These are phyloP conservation scores for Podospora pseudoanserina DNA, from an alignment of 495 filamentous ascomycete genomes.

Conservation along the genomic window DNA sequence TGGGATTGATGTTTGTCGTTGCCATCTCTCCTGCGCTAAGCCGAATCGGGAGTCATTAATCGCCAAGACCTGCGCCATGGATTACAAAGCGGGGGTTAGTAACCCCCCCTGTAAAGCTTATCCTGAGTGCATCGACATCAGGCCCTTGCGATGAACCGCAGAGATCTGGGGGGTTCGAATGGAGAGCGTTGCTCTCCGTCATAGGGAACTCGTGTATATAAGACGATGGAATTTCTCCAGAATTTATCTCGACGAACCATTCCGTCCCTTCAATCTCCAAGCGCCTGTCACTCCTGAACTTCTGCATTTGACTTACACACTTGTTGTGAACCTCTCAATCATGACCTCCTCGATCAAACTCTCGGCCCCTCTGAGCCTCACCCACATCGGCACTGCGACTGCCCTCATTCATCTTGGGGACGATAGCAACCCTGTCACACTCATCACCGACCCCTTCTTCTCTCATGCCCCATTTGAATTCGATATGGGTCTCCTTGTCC, in stretches of 20 bases:
- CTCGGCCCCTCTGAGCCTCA: slow-evolving; percentile 31
- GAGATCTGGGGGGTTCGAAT: background rate
- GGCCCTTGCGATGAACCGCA: background rate
- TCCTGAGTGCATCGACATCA: slow-evolving; percentile 2
- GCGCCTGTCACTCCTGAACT: background rate
- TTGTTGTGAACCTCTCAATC: background rate
- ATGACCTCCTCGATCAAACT: slow-evolving; percentile 19
- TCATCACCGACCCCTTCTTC: slow-evolving; percentile 56
- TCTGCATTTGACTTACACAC: background rate
- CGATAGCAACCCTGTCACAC: slow-evolving; percentile 46
- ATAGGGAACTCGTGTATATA: background rate
- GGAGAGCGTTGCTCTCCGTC: background rate
- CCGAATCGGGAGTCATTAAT: slow-evolving; percentile 16
- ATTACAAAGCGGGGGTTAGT: background rate
- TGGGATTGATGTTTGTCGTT: background rate
- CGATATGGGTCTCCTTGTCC: slow-evolving; percentile 28
- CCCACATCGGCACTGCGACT: slow-evolving; percentile 52
- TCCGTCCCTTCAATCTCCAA: background rate
- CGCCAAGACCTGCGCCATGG: slow-evolving; percentile 19
- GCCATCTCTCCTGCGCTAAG: slow-evolving; percentile 10
- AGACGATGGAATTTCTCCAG: background rate
- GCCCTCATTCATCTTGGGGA: slow-evolving; percentile 46
- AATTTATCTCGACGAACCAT: background rate
- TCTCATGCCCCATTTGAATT: slow-evolving; percentile 42
- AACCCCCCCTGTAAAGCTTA: background rate